Evolutionary conservation across 2,329 filamentous ascomycete species (phyloP), one percentile per base, ranked within the genome.

Genomic region (Ilyonectria sp.): DNA sequence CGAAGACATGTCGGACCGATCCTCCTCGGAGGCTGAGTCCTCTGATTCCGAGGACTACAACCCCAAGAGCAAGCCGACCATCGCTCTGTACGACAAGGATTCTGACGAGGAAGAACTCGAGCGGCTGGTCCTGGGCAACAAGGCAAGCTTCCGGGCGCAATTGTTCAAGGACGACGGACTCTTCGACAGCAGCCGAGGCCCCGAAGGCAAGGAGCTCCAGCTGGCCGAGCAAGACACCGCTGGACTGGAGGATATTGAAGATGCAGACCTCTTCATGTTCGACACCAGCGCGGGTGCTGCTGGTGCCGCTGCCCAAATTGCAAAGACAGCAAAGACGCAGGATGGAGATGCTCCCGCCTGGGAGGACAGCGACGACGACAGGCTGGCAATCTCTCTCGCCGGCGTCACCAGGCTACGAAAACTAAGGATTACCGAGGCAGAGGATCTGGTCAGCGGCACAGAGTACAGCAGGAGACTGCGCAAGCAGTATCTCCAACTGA

Each of bases 321-420:
- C 77, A 6, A 78, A 81, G 40, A 58, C 76, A 19, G 37, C 70
- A 47, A 71, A 75, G 21, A 67, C 75, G 26, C 29, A 53, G 17
- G 74, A 76, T 17, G 75, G 70, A 53, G 83, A 87, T 47, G 84
- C 85, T 21, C 86, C 91, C 3, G 93, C 90, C 1, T 99, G 96
- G 96, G 91, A 95, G 73, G 96, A 99, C 79, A 98, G 95, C 80
- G 96, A 99, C 75, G 96, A 99, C 77, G 96, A 98, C 77, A 89
- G 93, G 60, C 84, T 98, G 69, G 89, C 90, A 7, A 87, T 99
- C 55, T 98, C 95, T 15, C 86, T 99, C 44, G 92, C 94, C 4
- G 88, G 90, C 29, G 90, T 92, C 50, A 89, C 90, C 54, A 89
- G 93, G 71, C 80, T 98, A 77, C 90, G 95, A 72, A 98, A 98